These are phyloP conservation scores for Actinomucor elegans DNA, from an alignment of 371 early-diverging fungal genomes.

Conservation along the genomic window DNA sequence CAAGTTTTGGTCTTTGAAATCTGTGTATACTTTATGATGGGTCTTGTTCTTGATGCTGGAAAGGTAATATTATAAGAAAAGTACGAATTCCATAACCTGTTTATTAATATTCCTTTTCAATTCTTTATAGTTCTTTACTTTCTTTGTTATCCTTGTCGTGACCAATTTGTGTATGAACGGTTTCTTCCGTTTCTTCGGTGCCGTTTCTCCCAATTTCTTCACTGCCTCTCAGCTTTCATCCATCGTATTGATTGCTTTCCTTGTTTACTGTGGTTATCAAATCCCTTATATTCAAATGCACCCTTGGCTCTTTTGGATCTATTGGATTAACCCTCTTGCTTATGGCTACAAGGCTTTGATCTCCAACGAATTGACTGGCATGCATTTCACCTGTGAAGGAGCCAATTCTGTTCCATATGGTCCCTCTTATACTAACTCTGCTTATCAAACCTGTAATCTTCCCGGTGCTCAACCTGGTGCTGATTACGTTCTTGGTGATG, in stretches of 20 bases:
- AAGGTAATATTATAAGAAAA: constrained; percentile 31
- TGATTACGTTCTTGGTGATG: constrained; percentile 45
- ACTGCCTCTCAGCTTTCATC: constrained; percentile 58
- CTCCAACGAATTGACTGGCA: constrained; percentile 63
- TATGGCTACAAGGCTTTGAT: constrained; percentile 67
- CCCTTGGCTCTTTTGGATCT: constrained; percentile 73
- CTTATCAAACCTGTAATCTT: constrained; percentile 56
- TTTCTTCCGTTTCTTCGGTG: constrained; percentile 64
- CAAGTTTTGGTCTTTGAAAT: constrained; percentile 41
- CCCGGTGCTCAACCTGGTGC: constrained; percentile 52
- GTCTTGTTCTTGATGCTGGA: constrained; percentile 53
- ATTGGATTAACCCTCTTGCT: constrained; percentile 70
- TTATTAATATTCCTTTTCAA: constrained; percentile 1
- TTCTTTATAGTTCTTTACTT: constrained; percentile 50
- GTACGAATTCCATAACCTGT: background rate
- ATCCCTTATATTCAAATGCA: constrained; percentile 65
- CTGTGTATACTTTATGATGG: constrained; percentile 61
- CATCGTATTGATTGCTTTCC: constrained; percentile 53
- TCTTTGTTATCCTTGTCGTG: constrained; percentile 48
- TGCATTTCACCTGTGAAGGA: constrained; percentile 38
- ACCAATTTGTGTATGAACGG: constrained; percentile 59
- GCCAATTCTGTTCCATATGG: constrained; percentile 44
- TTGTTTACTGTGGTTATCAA: constrained; percentile 69
- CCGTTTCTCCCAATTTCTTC: constrained; percentile 56
- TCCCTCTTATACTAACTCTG: constrained; percentile 38